Evolutionary conservation across 768 basidiomycete genomes (phyloP).

Genomic region (Phlegmacium glaucopus): DNA sequence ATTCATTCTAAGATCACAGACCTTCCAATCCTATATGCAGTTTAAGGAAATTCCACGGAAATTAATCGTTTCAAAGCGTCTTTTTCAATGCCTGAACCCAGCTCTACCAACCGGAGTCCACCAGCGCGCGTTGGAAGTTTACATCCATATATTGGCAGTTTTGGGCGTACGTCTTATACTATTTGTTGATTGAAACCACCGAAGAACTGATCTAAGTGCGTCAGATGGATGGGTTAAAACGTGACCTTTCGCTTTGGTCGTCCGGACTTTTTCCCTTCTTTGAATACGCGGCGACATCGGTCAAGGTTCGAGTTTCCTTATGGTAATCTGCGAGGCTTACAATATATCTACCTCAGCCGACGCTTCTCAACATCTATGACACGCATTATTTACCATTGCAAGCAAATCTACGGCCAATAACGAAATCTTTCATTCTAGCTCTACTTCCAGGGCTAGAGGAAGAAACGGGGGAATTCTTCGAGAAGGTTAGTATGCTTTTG

Average conservation of each 20-base stretch:
- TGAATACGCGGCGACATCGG: conserved; percentile 98
- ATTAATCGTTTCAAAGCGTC: conserved; percentile 88
- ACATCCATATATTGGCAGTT: conserved; percentile 85
- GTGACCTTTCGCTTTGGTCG: conserved; percentile 91
- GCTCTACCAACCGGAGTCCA: conserved; percentile 96
- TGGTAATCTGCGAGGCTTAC: not conserved
- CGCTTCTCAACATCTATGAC: conserved; percentile 88
- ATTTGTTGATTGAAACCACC: conserved; percentile 1
- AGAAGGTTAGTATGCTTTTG: conserved; percentile 45
- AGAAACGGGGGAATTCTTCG: conserved; percentile 96
- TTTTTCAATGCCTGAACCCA: conserved; percentile 97
- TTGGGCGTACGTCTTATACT: conserved; percentile 66
- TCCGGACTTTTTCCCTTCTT: conserved; percentile 98
- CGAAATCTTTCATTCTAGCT: conserved; percentile 93
- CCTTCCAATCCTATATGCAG: conserved; percentile 88
- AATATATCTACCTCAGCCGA: conserved; percentile 48
- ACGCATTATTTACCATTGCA: conserved; percentile 89
- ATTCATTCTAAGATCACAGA: conserved; percentile 41
- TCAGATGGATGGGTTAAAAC: conserved; percentile 81
- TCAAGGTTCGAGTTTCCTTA: conserved; percentile 56
- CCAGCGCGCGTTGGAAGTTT: conserved; percentile 94
- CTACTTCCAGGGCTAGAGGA: conserved; percentile 95
- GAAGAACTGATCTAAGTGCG: conserved; percentile 1
- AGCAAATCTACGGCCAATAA: conserved; percentile 75
- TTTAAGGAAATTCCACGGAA: conserved; percentile 97